These are phyloP conservation scores for Penicillium oxalicum DNA, from an alignment of 2,329 filamentous ascomycete species.

Conservation along the genomic window DNA sequence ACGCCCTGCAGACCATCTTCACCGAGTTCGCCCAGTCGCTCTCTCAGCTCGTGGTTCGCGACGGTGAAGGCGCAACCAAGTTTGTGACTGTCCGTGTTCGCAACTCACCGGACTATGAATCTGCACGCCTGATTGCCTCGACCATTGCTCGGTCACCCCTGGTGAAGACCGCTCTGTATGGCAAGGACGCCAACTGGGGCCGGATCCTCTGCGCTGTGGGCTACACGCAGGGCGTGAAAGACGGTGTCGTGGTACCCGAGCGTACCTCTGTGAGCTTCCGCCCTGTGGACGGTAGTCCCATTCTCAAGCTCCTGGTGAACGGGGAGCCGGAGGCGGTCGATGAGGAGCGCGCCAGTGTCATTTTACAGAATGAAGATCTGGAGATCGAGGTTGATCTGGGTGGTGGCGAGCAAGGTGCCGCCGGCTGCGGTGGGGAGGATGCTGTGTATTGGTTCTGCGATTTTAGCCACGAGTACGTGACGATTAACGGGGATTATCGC, in stretches of 20 bases:
- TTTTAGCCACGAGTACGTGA: conserved; percentile 64
- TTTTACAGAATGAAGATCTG: conserved; percentile 57
- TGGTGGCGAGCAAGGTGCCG: conserved; percentile 41
- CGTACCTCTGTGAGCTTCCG: conserved; percentile 57
- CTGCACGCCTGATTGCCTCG: conserved; percentile 72
- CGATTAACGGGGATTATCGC: conserved; percentile 63
- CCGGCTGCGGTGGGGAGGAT: conserved; percentile 44
- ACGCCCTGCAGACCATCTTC: conserved; percentile 64
- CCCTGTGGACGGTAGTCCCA: conserved; percentile 51
- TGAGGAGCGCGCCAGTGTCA: conserved; percentile 53
- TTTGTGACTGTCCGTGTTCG: conserved; percentile 88
- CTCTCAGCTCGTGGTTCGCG: conserved; percentile 86
- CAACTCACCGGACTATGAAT: conserved; percentile 62
- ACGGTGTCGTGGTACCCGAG: conserved; percentile 46
- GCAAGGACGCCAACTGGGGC: conserved; percentile 97
- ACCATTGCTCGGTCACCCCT: conserved; percentile 87
- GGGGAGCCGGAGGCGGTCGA: conserved; percentile 59
- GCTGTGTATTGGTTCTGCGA: conserved; percentile 61
- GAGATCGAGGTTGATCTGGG: conserved; percentile 57
- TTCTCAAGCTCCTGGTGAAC: conserved; percentile 53
- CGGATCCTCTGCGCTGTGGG: conserved; percentile 92
- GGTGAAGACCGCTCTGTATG: conserved; percentile 95
- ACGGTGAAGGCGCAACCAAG: conserved; percentile 96
- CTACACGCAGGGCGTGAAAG: conserved; percentile 55
- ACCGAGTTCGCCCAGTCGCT: conserved; percentile 75